Base-by-base conservation (phyloP, 495 filamentous ascomycete genomes). In the Penicillium cinerascens region DNA sequence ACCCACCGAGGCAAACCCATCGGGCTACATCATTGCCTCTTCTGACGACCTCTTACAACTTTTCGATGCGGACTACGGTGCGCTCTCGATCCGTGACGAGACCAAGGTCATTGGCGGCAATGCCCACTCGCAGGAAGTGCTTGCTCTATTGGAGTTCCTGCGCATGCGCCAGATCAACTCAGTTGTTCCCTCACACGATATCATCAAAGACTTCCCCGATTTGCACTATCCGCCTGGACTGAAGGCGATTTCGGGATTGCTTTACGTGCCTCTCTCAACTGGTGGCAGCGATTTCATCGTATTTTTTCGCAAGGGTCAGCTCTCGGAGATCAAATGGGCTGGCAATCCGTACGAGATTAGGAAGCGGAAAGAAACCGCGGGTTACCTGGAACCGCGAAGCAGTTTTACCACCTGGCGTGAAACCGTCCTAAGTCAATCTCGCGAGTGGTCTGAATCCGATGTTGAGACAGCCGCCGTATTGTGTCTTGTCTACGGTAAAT, bases 1-100 rank as follows among this genome's bases (percentile, higher is more conserved):
- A 17, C 89, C 92, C 0, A 89, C 88, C 7, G 80, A 88, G 51
- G 79, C 84, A 33, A 95, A 92, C 55, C 91, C 92, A 2, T 90
- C 90, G 0, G 91, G 91, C 3, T 96, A 96, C 64, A 96, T 96
- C 50, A 84, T 96, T 43, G 91, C 92, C 1, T 91, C 89, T 0
- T 92, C 91, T 0, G 89, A 95, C 29, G 92, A 96, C 64, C 66
- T 97, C 1, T 70, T 96, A 1, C 89, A 85, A 57, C 75, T 96
- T 0, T 95, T 97, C 52, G 84, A 92, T 61, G 91, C 89, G 1
- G 92, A 96, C 64, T 93, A 87, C 62, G 92, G 91, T 8, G 81
- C 93, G 38, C 67, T 97, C 6, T 93, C 86, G 0, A 96, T 97
- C 44, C 78, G 82, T 2, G 91, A 85, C 23, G 92, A 96, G 64